These are phyloP conservation scores for Mycena pura DNA, from an alignment of 768 basidiomycete species.

Conservation along the genomic window DNA sequence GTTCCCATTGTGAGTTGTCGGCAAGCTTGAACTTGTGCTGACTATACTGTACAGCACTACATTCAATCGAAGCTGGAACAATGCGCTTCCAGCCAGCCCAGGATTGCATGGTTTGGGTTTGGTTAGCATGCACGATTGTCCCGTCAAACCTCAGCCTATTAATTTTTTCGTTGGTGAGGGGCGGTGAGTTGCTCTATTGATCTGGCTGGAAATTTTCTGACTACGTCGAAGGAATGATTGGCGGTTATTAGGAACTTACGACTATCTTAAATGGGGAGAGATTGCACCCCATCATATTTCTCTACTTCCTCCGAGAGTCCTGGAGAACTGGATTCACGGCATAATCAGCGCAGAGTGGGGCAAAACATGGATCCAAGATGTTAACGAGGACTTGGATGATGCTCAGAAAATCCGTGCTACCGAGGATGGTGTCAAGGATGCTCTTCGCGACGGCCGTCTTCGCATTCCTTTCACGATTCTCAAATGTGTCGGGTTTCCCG, in stretches of 20 bases:
- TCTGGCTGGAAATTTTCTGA: background rate
- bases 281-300: constrained; percentile 19
- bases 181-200: background rate
- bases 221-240: constrained; percentile 16
- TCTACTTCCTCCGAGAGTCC: constrained; percentile 9
- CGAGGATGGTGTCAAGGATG: constrained; percentile 10
- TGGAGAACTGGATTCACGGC: constrained; percentile 17
- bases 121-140: background rate
- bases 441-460: constrained; percentile 25
- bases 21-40: background rate
- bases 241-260: constrained; percentile 19
- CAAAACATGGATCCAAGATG: background rate
- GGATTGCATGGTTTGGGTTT: constrained; percentile 30
- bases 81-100: constrained; percentile 18
- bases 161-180: constrained; percentile 25
- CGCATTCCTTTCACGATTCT: constrained; percentile 27
- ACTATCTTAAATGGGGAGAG: constrained; percentile 18
- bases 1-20: constrained; percentile 10
- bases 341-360: constrained; percentile 6
- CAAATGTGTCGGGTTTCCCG: constrained; percentile 29
- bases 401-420: constrained; percentile 4
- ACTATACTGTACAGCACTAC: constrained; percentile 8
- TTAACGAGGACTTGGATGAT: background rate
- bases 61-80: constrained; percentile 24
- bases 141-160: constrained; percentile 4